A percentile compares a stretch with the other conserved stretches of the same genome.
These are phyloP conservation scores for Ustilago bromivora DNA, from an alignment of 1,284 basidiomycete species.

Conservation along the genomic window DNA sequence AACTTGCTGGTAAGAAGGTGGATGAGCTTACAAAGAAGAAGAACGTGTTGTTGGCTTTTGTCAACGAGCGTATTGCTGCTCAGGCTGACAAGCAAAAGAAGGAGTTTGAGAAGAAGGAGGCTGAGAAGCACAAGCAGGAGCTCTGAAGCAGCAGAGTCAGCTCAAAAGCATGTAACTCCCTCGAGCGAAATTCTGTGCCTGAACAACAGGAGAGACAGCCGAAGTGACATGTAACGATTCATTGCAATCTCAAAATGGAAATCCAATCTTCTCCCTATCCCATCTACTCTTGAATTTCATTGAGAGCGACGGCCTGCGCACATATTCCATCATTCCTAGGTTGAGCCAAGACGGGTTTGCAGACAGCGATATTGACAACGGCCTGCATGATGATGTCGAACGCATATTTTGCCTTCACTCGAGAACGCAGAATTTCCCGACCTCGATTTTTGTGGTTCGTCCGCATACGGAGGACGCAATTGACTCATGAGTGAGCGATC, in stretches of 20 bases:
- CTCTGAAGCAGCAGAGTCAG: slow-evolving; percentile 17
- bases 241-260: neutral
- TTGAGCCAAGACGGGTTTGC: no score
- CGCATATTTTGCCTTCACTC: slow-evolving; percentile 1
- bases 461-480: neutral
- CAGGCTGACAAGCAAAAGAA: slow-evolving; percentile 51
- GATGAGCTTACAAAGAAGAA: slow-evolving; percentile 94
- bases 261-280: neutral
- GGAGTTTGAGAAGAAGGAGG: slow-evolving; percentile 39
- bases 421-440: neutral
- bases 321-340: no score
- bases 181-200: neutral
- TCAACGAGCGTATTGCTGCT: slow-evolving; percentile 55
- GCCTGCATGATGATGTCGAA: neutral
- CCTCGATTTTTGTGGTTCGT: slow-evolving; percentile 2
- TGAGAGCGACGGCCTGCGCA: no score
- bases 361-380: no score
- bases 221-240: neutral
- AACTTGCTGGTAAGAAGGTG: slow-evolving; percentile 80
- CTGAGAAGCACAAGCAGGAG: slow-evolving; percentile 43
- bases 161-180: neutral
- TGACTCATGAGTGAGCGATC: neutral
- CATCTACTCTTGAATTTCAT: neutral
- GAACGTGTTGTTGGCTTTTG: slow-evolving; percentile 85
- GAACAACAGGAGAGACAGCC: no score